Base-by-base conservation (phyloP, 73 alveolate species). In the Paramecium sonneborni region DNA sequence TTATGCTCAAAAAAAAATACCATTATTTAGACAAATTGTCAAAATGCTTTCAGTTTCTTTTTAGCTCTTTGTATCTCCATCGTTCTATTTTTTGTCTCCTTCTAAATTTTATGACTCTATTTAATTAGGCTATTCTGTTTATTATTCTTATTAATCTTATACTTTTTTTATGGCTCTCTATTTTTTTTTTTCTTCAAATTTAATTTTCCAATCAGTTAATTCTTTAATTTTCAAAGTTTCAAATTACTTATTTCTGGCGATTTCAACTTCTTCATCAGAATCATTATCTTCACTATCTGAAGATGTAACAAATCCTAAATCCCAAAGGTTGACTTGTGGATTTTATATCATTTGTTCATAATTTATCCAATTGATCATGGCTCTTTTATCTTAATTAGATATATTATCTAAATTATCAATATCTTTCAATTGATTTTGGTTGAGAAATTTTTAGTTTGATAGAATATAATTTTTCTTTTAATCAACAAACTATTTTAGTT, bases 211-310 rank as follows among this genome's bases (percentile, higher is more conserved):
- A 30, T 62, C 84, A 30, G 39, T 14, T 62, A 62, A 62, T 12
- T 62, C 84, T 30, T 14, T 62, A 11, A 62, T 62, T 62, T 62
- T 62, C 20, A 62, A n/a, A 12, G 39, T 32, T 79, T 38, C 41
- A 79, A 79, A 79, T 23, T 79, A 46, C 5, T 79, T 79, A 12
- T 38, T 30, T 79, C 74, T 79, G 0, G 72, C 72, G 3, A 37
- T 35, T 23, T 79, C 90, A 23, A 79, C 43, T 21, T 79, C 90
- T 79, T 79, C 90, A 43, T 79, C 90, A 24, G 90, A 79, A 44
- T 79, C 90, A 20, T 79, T 79, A 23, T 79, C 90, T 79, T 79
- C 90, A 23, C 90, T 79, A 44, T 79, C 90, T 24, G 90, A 30
- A 12, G 90, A 79, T 12, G 90, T 79, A 24, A 26, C 69, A 79